Base-by-base conservation (phyloP, 2,329 filamentous ascomycete species). In the Colletotrichum cereale region DNA sequence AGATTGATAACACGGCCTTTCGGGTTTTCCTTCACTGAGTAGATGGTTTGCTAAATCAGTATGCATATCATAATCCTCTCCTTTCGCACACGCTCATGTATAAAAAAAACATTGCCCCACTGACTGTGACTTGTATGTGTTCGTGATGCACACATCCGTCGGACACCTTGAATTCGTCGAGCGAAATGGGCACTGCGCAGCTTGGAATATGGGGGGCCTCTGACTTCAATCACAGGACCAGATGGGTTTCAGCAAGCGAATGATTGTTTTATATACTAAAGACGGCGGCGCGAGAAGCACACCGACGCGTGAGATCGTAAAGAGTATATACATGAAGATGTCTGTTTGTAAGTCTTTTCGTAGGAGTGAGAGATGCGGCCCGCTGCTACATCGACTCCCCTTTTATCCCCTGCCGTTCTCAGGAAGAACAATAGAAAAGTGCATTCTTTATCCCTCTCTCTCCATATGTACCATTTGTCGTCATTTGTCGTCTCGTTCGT, bases 201-300 rank as follows among this genome's bases (percentile, higher is more conserved):
- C 21, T 10, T 47, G 21, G n/a, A 10, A 47, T n/a, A 47, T 24
- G 44, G 10, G 21, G 44, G 10, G 36, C 1, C 10, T 5, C 5
- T 24, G 21, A 12, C 21, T 47, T 12, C 2, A 47, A 14, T 2
- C 24, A 31, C 5, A 10, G 5, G 14, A n/a, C 34, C 7, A 42
- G 26, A n/a, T n/a, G n/a, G n/a, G 21, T 26, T 36, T 44, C 26
- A 62, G 61, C 24, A 60, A 67, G 63, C 58, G 57, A 66, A 67
- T 71, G 71, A 63, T 61, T 64, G 60, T 71, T 62, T 67, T 73
- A 71, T 71, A 64, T 73, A 64, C 71, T 62, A 47, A 24, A 50
- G 44, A 36, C 48, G 50, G 24, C 53, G 44, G 58, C 58, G 65
- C 18, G 62, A 62, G 26, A 62, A 63, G 8, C 53, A 42, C 58